Base-by-base conservation (phyloP, 768 basidiomycete species). In the Tulasnella sp. region DNA sequence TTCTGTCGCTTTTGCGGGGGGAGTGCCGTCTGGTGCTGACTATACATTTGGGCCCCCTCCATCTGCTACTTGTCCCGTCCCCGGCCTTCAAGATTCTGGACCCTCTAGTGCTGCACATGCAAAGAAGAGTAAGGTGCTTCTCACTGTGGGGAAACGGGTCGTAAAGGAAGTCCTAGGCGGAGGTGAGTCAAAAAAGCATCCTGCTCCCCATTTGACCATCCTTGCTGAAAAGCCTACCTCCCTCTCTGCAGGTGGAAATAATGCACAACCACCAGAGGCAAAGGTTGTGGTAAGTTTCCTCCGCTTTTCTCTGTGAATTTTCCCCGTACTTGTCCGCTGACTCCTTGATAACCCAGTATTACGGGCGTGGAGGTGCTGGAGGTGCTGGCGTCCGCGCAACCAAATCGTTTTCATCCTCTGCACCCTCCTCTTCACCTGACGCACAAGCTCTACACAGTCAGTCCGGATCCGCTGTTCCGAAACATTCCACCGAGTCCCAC, bases 141-240 rank as follows among this genome's bases (percentile, higher is more conserved):
- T 52, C 19, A 34, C 55, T 6, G 46, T 45, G 19, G 55, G 55
- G 19, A 57, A 48, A 27, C 29, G 42, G 11, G 42, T 34, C 8
- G 42, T 45, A 11, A 57, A 57, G 29, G 55, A 57, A 34, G 43
- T 57, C 9, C 31, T 57, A 19, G 42, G 55, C 31, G 42, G 42
- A 7, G 46, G 55, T 57, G 55, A 57, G 55, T 37, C 55, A 40
- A 23, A 9, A 15, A 17, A 19, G 21, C 5, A 27, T 27, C 17
- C 7, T 17, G 23, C 23, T 21, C 46, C 21, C 43, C 11, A 23
- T 21, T 21, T 21, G 9, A 9, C 8, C 43, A 21, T 14, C 21
- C 36, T 9, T n/a, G 17, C 36, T 39, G 29, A 9, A 17, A 6
- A 5, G 21, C 21, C 1, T 6, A 12, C 25, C 21, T n/a, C 15